Percentiles rank a stretch among this genome's conserved stretches.
Evolutionary conservation across 257 asterid species (phyloP).

Genomic region (Linderniella brevidens): DNA sequence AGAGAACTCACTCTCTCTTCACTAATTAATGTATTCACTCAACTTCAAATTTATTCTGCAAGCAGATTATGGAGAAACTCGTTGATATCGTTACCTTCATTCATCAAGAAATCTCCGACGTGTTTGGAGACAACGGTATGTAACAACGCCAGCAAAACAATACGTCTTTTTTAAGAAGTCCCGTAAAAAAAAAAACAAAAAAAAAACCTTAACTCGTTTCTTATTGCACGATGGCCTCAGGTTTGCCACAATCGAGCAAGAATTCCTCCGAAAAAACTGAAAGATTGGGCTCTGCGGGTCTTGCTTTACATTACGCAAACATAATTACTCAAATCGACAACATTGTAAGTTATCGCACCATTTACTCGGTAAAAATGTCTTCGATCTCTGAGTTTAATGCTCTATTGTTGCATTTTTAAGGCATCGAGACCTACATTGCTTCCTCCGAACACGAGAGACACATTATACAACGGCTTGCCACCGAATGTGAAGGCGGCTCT

Average conservation of each 20-base stretch:
- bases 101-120: constrained; percentile 68
- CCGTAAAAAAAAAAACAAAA: too few relatives aligned
- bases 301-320: constrained; percentile 92
- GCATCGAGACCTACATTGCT: constrained; percentile 61
- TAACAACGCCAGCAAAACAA: background rate
- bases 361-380: background rate
- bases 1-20: too few relatives aligned
- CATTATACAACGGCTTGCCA: constrained; percentile 51
- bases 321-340: constrained; percentile 81
- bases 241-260: constrained; percentile 28
- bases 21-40: too few relatives aligned
- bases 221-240: constrained; percentile 19
- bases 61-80: constrained; percentile 89
- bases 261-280: constrained; percentile 38
- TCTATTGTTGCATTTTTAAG: constrained; percentile 15
- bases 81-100: constrained; percentile 81
- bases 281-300: constrained; percentile 82
- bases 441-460: constrained; percentile 58
- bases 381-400: constrained; percentile 1
- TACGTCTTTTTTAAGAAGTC: background rate
- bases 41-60: constrained; percentile 5
- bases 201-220: background rate
- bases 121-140: constrained; percentile 68
- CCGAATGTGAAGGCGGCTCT: constrained; percentile 34
- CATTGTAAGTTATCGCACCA: constrained; percentile 37